A percentile compares a stretch with the other conserved stretches of the same genome.
Evolutionary conservation across 2,329 filamentous ascomycete species (phyloP).

Genomic region (Colletotrichum incanum): DNA sequence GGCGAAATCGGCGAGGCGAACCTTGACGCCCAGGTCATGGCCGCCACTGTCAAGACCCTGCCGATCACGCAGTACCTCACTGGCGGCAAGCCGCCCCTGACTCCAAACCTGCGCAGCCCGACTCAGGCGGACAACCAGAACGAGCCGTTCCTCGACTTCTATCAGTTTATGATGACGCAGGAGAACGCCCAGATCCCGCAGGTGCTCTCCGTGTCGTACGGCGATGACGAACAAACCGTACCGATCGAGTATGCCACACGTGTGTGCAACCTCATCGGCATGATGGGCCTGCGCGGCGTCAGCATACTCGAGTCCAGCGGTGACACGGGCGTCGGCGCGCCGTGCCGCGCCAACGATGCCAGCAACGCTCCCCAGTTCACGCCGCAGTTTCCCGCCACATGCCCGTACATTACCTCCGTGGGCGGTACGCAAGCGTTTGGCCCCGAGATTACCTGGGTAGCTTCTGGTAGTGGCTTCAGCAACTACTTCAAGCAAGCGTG

Average conservation of each 20-base stretch:
- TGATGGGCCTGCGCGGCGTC: slow-evolving; percentile 75
- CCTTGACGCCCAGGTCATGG: slow-evolving; percentile 76
- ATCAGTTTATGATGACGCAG: slow-evolving; percentile 70
- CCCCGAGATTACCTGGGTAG: slow-evolving; percentile 69
- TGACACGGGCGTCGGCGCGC: slow-evolving; percentile 69
- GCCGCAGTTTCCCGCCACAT: slow-evolving; percentile 49
- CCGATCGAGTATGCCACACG: slow-evolving; percentile 70
- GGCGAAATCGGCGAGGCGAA: slow-evolving; percentile 67
- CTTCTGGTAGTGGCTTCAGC: slow-evolving; percentile 68
- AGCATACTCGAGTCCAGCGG: slow-evolving; percentile 75
- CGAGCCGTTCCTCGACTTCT: slow-evolving; percentile 78
- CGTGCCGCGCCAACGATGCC: slow-evolving; percentile 69
- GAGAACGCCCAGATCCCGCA: slow-evolving; percentile 68
- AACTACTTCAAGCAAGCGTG: slow-evolving; percentile 60
- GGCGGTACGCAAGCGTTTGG: slow-evolving; percentile 66
- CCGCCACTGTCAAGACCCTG: slow-evolving; percentile 64
- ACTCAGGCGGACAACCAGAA: slow-evolving; percentile 64
- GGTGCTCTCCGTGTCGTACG: slow-evolving; percentile 76
- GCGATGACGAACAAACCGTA: slow-evolving; percentile 77
- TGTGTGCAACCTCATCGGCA: slow-evolving; percentile 74
- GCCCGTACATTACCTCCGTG: slow-evolving; percentile 72
- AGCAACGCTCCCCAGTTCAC: slow-evolving; percentile 46
- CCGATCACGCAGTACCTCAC: slow-evolving; percentile 49
- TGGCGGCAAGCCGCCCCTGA: slow-evolving; percentile 51
- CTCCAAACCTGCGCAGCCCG: slow-evolving; percentile 46